phyloP scores from a whole-genome alignment of 805 yeast genomes.

The Priceomyces carsonii region DNA sequence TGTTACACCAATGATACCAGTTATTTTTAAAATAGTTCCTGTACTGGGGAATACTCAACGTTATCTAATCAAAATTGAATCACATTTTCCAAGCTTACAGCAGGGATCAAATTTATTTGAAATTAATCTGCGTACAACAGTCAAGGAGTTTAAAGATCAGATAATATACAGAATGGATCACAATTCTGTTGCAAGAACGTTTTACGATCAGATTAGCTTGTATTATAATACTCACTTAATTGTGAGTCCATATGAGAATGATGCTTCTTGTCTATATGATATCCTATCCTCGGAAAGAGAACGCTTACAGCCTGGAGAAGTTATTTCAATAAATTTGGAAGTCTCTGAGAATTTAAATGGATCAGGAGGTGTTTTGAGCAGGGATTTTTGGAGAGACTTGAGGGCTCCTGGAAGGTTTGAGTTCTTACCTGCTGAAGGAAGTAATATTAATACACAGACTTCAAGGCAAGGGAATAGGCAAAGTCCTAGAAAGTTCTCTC shows the following conservation, averaged over 20 bases:
- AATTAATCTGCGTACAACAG: slow-evolving; percentile 16
- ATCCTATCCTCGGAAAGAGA: slow-evolving; percentile 12
- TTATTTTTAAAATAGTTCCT: slow-evolving; percentile 6
- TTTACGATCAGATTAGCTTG: slow-evolving; percentile 25
- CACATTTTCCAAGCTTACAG: slow-evolving; percentile 16
- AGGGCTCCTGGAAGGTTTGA: slow-evolving; percentile 20
- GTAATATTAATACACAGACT: slow-evolving; percentile 1
- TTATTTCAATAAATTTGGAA: slow-evolving; percentile 14
- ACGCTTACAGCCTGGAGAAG: slow-evolving; percentile 7
- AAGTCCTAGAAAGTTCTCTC: slow-evolving; percentile 9
- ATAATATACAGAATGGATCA: slow-evolving; percentile 21
- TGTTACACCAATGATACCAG: slow-evolving; percentile 25
- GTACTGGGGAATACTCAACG: slow-evolving; percentile 6
- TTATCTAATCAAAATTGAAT: slow-evolving; percentile 17
- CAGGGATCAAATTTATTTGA: slow-evolving; percentile 21
- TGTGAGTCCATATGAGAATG: slow-evolving; percentile 1
- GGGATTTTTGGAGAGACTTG: slow-evolving; percentile 25
- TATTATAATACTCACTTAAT: slow-evolving; percentile 8
- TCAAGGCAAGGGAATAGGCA: neutral
- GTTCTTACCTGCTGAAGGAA: slow-evolving; percentile 15
- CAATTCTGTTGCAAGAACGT: slow-evolving; percentile 24
- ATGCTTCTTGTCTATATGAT: slow-evolving; percentile 10
- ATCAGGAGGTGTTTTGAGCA: slow-evolving; percentile 24
- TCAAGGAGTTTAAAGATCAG: slow-evolving; percentile 19
- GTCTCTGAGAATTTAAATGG: slow-evolving; percentile 17